Evolutionary conservation across 768 basidiomycete species (phyloP).

Genomic region (Lentinula guzmanii): DNA sequence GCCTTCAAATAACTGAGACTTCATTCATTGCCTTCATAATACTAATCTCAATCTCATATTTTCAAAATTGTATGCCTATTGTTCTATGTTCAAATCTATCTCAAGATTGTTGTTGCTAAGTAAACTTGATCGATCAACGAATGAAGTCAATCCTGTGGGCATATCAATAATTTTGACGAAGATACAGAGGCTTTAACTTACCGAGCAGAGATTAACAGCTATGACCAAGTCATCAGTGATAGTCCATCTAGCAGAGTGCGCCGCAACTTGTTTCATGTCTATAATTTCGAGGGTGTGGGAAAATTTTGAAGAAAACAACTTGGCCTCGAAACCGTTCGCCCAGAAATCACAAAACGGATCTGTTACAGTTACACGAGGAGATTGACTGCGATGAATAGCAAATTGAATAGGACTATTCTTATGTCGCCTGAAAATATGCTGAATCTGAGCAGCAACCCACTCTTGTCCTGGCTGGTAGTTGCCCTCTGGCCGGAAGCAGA

Average conservation of each 20-base stretch:
- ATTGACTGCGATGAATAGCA: background rate
- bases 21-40: too few relatives aligned
- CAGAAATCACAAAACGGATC: background rate
- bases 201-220: background rate
- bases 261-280: background rate
- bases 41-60: too few relatives aligned
- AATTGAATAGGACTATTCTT: background rate
- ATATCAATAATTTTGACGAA: background rate
- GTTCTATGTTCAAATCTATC: too few relatives aligned
- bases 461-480: background rate
- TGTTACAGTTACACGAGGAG: background rate
- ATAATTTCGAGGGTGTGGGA: background rate
- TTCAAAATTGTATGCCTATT: too few relatives aligned
- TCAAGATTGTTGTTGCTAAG: too few relatives aligned
- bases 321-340: background rate
- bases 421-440: conserved; percentile 1
- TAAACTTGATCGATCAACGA: too few relatives aligned
- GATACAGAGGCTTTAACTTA: background rate
- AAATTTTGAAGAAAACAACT: background rate
- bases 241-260: conserved; percentile 2
- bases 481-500: background rate
- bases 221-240: background rate
- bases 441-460: conserved; percentile 1
- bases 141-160: background rate
- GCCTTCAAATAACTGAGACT: too few relatives aligned